phyloP scores from a whole-genome alignment of 208 protist species.

The Wallacemonas collosoma region DNA sequence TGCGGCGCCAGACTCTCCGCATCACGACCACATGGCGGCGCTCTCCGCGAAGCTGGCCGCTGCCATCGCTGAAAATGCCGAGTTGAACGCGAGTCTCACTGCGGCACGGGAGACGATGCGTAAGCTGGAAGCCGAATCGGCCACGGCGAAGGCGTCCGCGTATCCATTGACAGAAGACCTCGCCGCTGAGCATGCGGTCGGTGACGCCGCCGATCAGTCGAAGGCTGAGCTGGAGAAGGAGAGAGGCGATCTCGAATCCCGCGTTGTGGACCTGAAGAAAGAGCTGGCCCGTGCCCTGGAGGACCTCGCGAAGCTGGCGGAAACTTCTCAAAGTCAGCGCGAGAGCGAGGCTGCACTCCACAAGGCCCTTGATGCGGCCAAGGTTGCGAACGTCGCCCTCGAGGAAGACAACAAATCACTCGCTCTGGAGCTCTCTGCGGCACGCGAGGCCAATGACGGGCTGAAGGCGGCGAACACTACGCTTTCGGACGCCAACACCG shows the following conservation, averaged over 20 bases:
- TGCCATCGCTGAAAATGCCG: neutral
- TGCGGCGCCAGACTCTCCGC: neutral
- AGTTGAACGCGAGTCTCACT: neutral
- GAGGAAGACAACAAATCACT: too few relatives aligned
- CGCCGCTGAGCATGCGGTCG: neutral
- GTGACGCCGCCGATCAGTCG: too few relatives aligned
- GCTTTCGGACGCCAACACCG: neutral
- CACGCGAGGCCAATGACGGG: neutral
- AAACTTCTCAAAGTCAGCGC: neutral
- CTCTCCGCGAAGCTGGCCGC: constrained; percentile 15
- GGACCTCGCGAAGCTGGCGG: constrained; percentile 4
- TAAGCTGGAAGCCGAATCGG: constrained; percentile 20
- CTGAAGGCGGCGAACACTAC: neutral
- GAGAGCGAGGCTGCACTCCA: neutral
- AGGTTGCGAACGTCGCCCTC: neutral
- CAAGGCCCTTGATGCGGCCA: neutral
- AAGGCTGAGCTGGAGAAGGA: neutral
- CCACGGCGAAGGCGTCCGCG: constrained; percentile 6
- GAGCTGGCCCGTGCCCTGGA: constrained; percentile 30
- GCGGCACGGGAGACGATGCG: constrained; percentile 16
- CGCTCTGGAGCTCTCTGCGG: too few relatives aligned
- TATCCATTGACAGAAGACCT: neutral
- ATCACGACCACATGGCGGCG: constrained; percentile 14
- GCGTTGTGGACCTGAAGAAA: constrained; percentile 25
- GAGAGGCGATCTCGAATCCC: constrained; percentile 10